Evolutionary conservation across 257 asterid species (phyloP), one percentile per base, ranked within the genome.

Genomic region (Solanum piurae): DNA sequence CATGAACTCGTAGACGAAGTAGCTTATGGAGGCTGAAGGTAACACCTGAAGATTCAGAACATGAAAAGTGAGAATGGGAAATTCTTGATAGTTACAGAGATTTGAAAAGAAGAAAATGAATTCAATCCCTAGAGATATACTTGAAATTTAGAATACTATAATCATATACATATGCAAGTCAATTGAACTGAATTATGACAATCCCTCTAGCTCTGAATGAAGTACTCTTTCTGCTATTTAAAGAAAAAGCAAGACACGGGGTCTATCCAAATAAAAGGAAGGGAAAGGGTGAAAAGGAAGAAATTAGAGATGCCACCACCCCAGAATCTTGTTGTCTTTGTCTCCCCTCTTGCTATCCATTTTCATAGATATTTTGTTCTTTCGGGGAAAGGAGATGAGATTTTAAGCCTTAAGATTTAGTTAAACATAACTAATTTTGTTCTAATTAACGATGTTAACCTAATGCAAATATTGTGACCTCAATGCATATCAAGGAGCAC

Each of bases 11-110:
- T 96, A 95, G 31, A 95, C 97, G 52, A 96, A 96, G 93, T 94
- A 96, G 93, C 99, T 93, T 87, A 95, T 96, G 27, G 99, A 92
- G 9, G 98, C 99, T n/a, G 99, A 96, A 88, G 99, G 99, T 88
- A 96, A 83, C n/a, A 95, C 99, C 99, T 96, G 94, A 89, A 87
- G 88, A 40, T 64, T 86, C 46, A 44, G 84, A 79, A 40, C 60
- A 40, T 42, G 62, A 77, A 31, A 40, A 36, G 42, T 21, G 11
- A 37, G n/a, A 60, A 55, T 38, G 66, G 7, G 37, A 6, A 40
- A 66, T 55, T 62, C 74, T 36, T 84, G 75, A 29, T 13, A 69
- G 75, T 64, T 64, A 58, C 31, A 42, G 62, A 76, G 58, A 49
- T 49, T 13, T 46, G 58, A 46, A 46, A 46, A 46, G 20, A 46